These are phyloP conservation scores for Metschnikowia henanensis DNA, from an alignment of 805 yeast genomes.

Conservation along the genomic window DNA sequence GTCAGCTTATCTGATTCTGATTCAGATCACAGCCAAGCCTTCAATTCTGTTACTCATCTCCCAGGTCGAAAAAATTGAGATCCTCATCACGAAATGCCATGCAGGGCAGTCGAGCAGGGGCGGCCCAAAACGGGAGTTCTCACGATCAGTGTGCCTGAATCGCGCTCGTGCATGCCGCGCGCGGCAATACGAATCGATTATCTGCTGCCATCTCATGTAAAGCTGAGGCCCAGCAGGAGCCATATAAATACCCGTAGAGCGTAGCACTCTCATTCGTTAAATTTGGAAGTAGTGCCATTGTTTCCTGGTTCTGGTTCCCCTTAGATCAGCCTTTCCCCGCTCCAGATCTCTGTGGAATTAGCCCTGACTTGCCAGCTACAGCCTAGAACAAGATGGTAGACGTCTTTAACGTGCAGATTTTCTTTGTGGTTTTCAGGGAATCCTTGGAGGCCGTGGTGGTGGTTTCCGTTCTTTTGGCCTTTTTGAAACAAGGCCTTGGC, in stretches of 20 bases:
- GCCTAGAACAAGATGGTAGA: constrained; percentile 36
- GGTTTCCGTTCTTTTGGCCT: constrained; percentile 88
- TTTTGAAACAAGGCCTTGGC: constrained; percentile 86
- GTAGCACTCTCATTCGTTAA: too few relatives aligned
- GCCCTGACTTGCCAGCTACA: not conserved
- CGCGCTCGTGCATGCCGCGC: too few relatives aligned
- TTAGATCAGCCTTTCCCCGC: not conserved
- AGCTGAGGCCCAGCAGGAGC: not conserved
- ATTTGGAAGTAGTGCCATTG: not conserved
- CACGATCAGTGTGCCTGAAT: too few relatives aligned
- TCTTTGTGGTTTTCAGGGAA: constrained; percentile 93
- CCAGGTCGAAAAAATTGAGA: too few relatives aligned
- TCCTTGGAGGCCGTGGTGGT: constrained; percentile 89
- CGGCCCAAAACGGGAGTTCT: too few relatives aligned
- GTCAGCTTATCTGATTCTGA: too few relatives aligned
- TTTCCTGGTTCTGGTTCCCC: not conserved
- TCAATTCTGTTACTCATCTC: too few relatives aligned
- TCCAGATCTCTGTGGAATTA: not conserved
- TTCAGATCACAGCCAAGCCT: too few relatives aligned
- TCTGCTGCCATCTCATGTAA: not conserved
- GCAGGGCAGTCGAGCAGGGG: too few relatives aligned
- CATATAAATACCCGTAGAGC: not conserved
- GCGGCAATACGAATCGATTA: not conserved
- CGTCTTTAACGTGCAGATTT: constrained; percentile 73
- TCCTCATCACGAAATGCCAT: too few relatives aligned